These are phyloP conservation scores for Thalassiosira livingstoniorum DNA, from an alignment of 352 stramenopile genomes.

Conservation along the genomic window DNA sequence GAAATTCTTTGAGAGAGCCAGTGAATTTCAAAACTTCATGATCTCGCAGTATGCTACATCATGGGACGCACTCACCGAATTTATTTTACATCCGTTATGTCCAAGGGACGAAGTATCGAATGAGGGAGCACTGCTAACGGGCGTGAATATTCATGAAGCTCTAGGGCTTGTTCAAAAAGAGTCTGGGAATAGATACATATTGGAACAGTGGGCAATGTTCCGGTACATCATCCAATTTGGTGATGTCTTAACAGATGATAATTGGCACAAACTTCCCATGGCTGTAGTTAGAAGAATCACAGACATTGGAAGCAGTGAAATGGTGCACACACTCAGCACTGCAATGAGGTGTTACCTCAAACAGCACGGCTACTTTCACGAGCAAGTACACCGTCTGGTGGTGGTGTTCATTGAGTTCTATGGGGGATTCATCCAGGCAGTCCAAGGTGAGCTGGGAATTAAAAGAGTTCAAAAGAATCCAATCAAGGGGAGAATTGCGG, in stretches of 20 bases:
- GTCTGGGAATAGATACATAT: not conserved
- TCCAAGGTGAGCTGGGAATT: not conserved
- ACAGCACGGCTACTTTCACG: not conserved
- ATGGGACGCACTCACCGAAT: not conserved
- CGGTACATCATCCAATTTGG: not conserved
- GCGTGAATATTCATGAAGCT: not conserved
- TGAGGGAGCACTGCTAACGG: not conserved
- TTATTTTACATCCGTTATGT: not conserved
- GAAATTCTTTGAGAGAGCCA: too few relatives aligned
- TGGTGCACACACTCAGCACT: not conserved
- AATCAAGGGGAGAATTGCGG: not conserved
- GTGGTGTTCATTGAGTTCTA: not conserved
- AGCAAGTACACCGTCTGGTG: not conserved
- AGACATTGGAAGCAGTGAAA: not conserved
- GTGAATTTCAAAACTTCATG: too few relatives aligned
- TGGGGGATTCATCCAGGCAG: not conserved
- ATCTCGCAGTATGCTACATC: too few relatives aligned
- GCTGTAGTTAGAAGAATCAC: not conserved
- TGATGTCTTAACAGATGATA: not conserved
- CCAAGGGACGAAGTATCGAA: not conserved
- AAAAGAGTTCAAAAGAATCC: not conserved
- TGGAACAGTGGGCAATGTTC: not conserved
- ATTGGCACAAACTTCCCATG: not conserved
- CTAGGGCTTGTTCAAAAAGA: not conserved
- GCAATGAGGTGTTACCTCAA: not conserved